Conservation (phyloP, 2,329 filamentous ascomycete genomes). For the Fusarium pseudograminearum region DNA sequence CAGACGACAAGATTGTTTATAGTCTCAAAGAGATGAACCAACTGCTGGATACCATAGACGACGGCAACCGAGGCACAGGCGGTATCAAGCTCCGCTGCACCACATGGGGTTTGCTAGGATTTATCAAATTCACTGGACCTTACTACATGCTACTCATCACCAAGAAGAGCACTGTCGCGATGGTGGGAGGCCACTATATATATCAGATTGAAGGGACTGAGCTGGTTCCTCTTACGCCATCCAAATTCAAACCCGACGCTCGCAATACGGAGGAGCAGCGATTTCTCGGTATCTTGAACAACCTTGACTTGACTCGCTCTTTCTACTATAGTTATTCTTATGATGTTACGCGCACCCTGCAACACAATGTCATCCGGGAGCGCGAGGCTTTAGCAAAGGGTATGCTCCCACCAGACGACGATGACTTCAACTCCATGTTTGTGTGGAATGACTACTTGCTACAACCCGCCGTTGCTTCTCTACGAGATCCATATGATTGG, state of each 20-base stretch:
- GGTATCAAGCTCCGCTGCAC: conserved; percentile 90
- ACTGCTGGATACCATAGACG: conserved; percentile 92
- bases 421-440: conserved; percentile 93
- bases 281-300: conserved; percentile 89
- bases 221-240: conserved; percentile 84
- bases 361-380: conserved; percentile 90
- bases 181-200: conserved; percentile 95
- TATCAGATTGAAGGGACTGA: conserved; percentile 97
- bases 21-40: conserved; percentile 92
- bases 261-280: conserved; percentile 88
- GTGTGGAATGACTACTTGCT: conserved; percentile 96
- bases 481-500: conserved; percentile 93
- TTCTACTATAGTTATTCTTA: conserved; percentile 99
- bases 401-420: conserved; percentile 66
- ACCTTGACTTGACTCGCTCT: conserved; percentile 87
- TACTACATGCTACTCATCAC: conserved; percentile 98
- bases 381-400: conserved; percentile 77
- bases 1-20: conserved; percentile 96
- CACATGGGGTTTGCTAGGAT: conserved; percentile 93
- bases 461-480: conserved; percentile 74
- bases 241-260: conserved; percentile 80
- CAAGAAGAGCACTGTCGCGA: conserved; percentile 94
- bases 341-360: conserved; percentile 90
- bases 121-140: conserved; percentile 93
- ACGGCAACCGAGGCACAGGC: conserved; percentile 91